These are phyloP conservation scores for Rhodotorula sp. DNA, from an alignment of 1,284 basidiomycete genomes.

Conservation along the genomic window DNA sequence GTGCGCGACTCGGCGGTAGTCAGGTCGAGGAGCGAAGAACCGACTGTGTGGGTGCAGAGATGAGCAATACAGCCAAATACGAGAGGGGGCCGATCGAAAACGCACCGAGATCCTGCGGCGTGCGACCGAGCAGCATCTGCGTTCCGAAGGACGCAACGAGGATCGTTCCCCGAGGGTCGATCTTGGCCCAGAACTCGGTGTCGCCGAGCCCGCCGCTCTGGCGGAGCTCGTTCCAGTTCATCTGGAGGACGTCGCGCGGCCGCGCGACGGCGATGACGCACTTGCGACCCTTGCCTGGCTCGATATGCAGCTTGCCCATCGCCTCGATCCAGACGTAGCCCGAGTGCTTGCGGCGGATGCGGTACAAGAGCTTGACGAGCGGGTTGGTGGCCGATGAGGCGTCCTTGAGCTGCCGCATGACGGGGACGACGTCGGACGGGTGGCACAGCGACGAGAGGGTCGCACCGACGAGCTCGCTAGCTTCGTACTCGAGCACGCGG, in stretches of 20 bases:
- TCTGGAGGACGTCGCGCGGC: conserved; percentile 63
- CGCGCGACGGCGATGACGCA: conserved; percentile 75
- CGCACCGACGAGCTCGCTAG: conserved; percentile 76
- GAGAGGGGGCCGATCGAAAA: background rate
- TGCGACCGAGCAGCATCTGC: conserved; percentile 27
- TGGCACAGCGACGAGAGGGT: conserved; percentile 77
- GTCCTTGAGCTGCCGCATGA: conserved; percentile 91
- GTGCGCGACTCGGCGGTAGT: conserved; percentile 24
- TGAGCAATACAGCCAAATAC: no score
- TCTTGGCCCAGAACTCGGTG: conserved; percentile 44
- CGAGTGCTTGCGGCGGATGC: conserved; percentile 66
- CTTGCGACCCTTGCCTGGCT: conserved; percentile 85
- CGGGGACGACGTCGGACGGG: conserved; percentile 82
- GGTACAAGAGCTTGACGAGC: conserved; percentile 73
- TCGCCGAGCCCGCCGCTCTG: conserved; percentile 44
- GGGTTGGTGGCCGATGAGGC: conserved; percentile 50
- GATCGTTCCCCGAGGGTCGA: conserved; percentile 41
- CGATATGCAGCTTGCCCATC: conserved; percentile 76
- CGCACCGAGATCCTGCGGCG: conserved; percentile 13
- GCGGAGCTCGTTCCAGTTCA: conserved; percentile 60
- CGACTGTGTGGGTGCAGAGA: conserved; percentile 13
- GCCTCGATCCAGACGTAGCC: conserved; percentile 83
- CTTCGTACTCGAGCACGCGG: conserved; percentile 73
- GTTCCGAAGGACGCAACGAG: conserved; percentile 40
- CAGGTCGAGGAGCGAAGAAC: conserved; percentile 26